A percentile compares a stretch with the other conserved stretches of the same genome.
Evolutionary conservation across 202 grass and related monocot genomes (phyloP).

Genomic region (Brachypodium distachyon): DNA sequence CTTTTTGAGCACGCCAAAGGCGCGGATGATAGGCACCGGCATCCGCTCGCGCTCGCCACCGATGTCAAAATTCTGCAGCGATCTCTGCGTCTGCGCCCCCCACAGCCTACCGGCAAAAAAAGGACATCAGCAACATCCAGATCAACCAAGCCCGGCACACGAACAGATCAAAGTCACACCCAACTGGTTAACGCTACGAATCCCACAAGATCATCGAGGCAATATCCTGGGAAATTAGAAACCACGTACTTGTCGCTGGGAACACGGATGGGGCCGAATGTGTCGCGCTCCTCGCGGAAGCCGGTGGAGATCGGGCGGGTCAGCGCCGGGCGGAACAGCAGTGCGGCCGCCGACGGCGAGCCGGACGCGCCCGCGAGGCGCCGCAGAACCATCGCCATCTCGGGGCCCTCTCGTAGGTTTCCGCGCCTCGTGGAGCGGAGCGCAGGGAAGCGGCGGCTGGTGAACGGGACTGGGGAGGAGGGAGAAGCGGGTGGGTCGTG

Average conservation of each 20-base stretch:
- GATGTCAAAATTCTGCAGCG: constrained; percentile 93
- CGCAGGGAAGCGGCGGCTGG: constrained; percentile 19
- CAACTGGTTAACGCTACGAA: not conserved
- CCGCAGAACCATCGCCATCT: constrained; percentile 46
- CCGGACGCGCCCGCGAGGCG: constrained; percentile 36
- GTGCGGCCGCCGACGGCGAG: constrained; percentile 9
- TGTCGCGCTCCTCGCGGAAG: constrained; percentile 93
- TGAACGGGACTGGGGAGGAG: not conserved
- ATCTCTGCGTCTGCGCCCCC: constrained; percentile 98
- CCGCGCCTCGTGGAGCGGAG: not conserved
- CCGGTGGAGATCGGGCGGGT: constrained; percentile 54
- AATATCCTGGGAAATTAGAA: not conserved
- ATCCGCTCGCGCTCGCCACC: constrained; percentile 77
- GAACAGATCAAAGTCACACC: constrained; percentile 9
- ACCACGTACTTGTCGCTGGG: constrained; percentile 64
- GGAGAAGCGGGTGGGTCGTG: not conserved
- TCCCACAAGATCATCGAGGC: not conserved
- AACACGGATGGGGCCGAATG: constrained; percentile 82
- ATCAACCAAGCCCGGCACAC: not conserved
- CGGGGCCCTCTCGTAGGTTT: not conserved
- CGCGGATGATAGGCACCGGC: constrained; percentile 89
- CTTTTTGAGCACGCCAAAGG: constrained; percentile 94
- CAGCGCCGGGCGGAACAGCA: constrained; percentile 40
- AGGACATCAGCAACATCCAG: not conserved
- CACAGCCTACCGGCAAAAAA: constrained; percentile 59